Conservation (phyloP, 495 filamentous ascomycete genomes). For the Penicillium malachiteum region DNA sequence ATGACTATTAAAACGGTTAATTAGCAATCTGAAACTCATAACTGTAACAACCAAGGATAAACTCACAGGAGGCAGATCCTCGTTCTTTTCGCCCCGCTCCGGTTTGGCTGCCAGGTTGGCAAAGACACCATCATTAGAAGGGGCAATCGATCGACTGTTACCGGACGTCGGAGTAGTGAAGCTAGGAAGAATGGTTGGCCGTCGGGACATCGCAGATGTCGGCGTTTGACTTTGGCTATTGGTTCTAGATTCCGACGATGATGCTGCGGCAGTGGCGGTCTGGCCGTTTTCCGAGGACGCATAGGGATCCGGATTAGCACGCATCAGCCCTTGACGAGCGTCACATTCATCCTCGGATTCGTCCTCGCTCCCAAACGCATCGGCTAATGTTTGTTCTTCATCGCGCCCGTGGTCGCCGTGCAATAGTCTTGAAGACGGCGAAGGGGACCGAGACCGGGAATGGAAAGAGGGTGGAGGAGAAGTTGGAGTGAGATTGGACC, state of each 20-base stretch:
- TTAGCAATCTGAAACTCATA: slow-evolving; percentile 18
- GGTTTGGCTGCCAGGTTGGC: slow-evolving; percentile 93
- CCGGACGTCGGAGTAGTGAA: slow-evolving; percentile 37
- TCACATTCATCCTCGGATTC: slow-evolving; percentile 71
- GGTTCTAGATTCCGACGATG: slow-evolving; percentile 39
- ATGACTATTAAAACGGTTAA: slow-evolving; percentile 59
- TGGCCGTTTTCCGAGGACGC: slow-evolving; percentile 29
- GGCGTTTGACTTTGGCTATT: slow-evolving; percentile 23
- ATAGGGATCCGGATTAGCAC: slow-evolving; percentile 55
- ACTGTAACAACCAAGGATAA: background rate
- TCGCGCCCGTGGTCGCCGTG: slow-evolving; percentile 52
- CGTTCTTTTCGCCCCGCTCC: slow-evolving; percentile 72
- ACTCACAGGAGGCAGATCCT: slow-evolving; percentile 90
- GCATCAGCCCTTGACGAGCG: slow-evolving; percentile 82
- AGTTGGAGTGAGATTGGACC: slow-evolving; percentile 56
- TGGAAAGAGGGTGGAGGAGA: slow-evolving; percentile 95
- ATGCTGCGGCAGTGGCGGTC: slow-evolving; percentile 25
- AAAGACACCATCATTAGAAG: slow-evolving; percentile 87
- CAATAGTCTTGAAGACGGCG: slow-evolving; percentile 58
- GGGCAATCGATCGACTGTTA: slow-evolving; percentile 50
- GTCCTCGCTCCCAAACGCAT: slow-evolving; percentile 80
- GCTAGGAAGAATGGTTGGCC: slow-evolving; percentile 52
- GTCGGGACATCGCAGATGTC: slow-evolving; percentile 38
- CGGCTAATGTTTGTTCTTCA: slow-evolving; percentile 75
- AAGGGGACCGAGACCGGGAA: slow-evolving; percentile 74